Evolutionary conservation across 495 filamentous ascomycete species (phyloP).

Genomic region (Aspergillus mulundensis): DNA sequence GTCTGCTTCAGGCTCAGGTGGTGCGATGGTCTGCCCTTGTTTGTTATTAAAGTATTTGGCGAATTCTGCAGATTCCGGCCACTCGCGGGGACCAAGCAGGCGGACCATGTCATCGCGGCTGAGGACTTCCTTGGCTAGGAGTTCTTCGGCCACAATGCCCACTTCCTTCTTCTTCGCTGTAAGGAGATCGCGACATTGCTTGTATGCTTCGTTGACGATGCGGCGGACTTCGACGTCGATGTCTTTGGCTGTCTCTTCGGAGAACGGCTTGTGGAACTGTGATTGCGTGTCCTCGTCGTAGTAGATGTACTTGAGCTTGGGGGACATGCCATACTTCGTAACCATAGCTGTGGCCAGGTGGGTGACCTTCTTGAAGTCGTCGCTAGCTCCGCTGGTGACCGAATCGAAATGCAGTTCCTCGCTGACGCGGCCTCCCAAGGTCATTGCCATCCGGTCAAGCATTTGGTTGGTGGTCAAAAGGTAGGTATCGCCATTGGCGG

Average conservation of each 20-base stretch:
- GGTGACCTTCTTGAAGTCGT: constrained; percentile 99
- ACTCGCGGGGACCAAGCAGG: constrained; percentile 77
- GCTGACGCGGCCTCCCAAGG: constrained; percentile 85
- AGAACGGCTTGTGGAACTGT: constrained; percentile 89
- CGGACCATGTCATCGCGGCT: constrained; percentile 86
- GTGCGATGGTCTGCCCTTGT: constrained; percentile 47
- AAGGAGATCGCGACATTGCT: constrained; percentile 79
- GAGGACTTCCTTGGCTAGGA: constrained; percentile 87
- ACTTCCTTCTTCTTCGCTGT: constrained; percentile 82
- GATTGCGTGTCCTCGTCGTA: constrained; percentile 78
- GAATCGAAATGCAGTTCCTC: constrained; percentile 96
- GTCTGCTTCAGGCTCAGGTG: constrained; percentile 49
- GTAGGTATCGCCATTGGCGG: constrained; percentile 75
- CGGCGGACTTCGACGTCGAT: constrained; percentile 88
- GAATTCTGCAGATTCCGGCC: constrained; percentile 81
- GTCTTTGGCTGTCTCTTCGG: constrained; percentile 82
- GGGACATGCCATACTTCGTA: constrained; percentile 95
- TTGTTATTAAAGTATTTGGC: constrained; percentile 78
- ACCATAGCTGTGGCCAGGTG: constrained; percentile 95
- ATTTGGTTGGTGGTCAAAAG: constrained; percentile 92
- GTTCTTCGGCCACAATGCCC: constrained; percentile 86
- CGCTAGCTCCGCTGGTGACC: constrained; percentile 87
- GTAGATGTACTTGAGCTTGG: constrained; percentile 85
- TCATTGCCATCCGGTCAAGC: constrained; percentile 99
- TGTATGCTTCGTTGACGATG: constrained; percentile 88